phyloP scores from a whole-genome alignment of 495 filamentous ascomycete species.

The Penicillium subrubescens region DNA sequence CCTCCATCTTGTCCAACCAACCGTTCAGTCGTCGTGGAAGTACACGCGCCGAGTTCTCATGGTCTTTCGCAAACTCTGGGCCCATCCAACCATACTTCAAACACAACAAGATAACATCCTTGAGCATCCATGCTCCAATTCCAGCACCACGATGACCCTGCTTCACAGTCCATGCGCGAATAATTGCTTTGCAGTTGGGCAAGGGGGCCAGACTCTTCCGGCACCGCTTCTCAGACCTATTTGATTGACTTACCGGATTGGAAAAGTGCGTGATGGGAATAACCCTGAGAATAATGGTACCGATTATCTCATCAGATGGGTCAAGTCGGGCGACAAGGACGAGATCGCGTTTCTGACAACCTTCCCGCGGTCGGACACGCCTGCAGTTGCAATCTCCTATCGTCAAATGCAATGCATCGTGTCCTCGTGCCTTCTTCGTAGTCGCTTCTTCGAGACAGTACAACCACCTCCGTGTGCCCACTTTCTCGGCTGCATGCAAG shows the following conservation, averaged over 20 bases:
- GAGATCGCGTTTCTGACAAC: constrained; percentile 12
- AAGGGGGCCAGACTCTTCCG: background rate
- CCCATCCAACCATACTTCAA: constrained; percentile 56
- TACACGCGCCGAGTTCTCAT: constrained; percentile 59
- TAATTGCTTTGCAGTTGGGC: constrained; percentile 36
- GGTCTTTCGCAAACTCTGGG: constrained; percentile 64
- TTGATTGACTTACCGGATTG: background rate
- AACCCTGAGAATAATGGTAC: constrained; percentile 50
- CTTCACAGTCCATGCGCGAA: constrained; percentile 77
- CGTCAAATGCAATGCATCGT: background rate
- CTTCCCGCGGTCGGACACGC: background rate
- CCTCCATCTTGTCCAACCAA: constrained; percentile 2
- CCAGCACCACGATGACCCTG: constrained; percentile 66
- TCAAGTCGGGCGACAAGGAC: constrained; percentile 59
- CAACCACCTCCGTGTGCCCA: constrained; percentile 51
- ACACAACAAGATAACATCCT: constrained; percentile 61
- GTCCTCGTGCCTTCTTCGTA: background rate
- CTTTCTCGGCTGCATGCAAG: constrained; percentile 51
- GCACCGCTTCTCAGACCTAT: background rate
- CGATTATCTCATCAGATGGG: constrained; percentile 53
- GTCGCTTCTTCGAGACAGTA: constrained; percentile 16
- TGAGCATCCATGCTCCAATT: constrained; percentile 67
- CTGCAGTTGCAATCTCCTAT: background rate
- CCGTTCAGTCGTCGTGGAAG: constrained; percentile 5
- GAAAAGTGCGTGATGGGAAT: constrained; percentile 9